Conservation (phyloP, 441 rosid genomes). For the Isatis lusitanica region DNA sequence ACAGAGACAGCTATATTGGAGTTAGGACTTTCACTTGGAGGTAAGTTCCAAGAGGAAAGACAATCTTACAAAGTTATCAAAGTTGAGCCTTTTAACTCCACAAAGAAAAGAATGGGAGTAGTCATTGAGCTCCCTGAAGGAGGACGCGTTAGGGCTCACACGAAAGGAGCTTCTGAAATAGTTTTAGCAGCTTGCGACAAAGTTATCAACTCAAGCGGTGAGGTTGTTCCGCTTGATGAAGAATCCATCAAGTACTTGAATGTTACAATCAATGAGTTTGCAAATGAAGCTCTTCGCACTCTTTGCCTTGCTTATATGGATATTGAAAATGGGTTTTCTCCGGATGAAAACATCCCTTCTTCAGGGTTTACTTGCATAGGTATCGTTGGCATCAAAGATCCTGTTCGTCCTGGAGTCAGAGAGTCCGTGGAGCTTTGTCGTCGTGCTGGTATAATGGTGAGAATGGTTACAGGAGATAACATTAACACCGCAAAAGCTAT, state of each 20-base stretch:
- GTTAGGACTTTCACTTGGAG: conserved; percentile 78
- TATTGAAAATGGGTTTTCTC: conserved; percentile 48
- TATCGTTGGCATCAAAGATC: conserved; percentile 70
- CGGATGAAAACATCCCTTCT: conserved; percentile 51
- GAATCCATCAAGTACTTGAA: conserved; percentile 47
- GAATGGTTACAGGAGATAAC: conserved; percentile 79
- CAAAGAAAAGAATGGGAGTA: conserved; percentile 72
- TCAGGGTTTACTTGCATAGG: conserved; percentile 67
- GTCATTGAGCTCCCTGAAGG: conserved; percentile 64
- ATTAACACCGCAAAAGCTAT: conserved; percentile 74
- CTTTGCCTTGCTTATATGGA: conserved; percentile 66
- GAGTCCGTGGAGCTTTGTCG: conserved; percentile 64
- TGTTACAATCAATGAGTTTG: conserved; percentile 56
- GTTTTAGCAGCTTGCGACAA: conserved; percentile 63
- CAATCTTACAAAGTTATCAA: conserved; percentile 52
- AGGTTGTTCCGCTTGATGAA: conserved; percentile 57
- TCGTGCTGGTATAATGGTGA: conserved; percentile 60
- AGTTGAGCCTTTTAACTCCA: conserved; percentile 78
- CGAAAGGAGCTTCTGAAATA: conserved; percentile 73
- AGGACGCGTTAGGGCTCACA: conserved; percentile 46
- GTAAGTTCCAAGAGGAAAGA: conserved; percentile 61
- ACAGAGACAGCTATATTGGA: conserved; percentile 77
- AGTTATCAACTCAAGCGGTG: conserved; percentile 51
- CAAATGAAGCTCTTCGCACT: conserved; percentile 68
- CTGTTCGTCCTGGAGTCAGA: conserved; percentile 75